phyloP scores from a whole-genome alignment of 2,329 filamentous ascomycete species.

The Gaeumannomyces tritici region DNA sequence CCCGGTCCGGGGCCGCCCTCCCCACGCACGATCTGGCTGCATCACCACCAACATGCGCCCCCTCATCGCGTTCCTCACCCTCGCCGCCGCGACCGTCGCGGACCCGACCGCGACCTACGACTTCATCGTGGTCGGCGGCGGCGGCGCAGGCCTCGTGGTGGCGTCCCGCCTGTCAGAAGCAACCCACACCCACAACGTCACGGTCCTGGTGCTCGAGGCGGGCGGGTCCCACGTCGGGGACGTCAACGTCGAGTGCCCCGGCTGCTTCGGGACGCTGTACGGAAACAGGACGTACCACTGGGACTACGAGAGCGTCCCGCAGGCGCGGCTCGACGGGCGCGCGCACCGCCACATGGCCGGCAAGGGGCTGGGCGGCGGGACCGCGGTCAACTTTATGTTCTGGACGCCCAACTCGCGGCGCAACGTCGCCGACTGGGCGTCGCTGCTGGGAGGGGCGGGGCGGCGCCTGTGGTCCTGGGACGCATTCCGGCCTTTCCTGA shows the following conservation, averaged over 20 bases:
- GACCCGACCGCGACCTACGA: no score
- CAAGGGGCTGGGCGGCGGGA: slow-evolving; percentile 50
- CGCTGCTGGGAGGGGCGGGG: slow-evolving; percentile 42
- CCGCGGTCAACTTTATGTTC: slow-evolving; percentile 50
- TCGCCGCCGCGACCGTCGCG: no score
- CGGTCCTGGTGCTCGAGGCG: no score
- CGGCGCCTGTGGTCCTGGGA: slow-evolving; percentile 46
- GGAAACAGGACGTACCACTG: neutral
- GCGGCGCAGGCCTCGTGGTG: no score
- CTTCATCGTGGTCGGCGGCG: no score
- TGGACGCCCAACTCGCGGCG: slow-evolving; percentile 33
- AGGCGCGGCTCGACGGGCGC: slow-evolving; percentile 18
- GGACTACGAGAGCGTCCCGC: neutral
- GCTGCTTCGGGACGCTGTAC: slow-evolving; percentile 76
- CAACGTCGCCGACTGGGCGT: slow-evolving; percentile 45
- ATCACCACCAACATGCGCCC: no score
- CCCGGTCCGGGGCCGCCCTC: no score
- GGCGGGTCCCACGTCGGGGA: slow-evolving; percentile 85
- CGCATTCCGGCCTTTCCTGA: neutral
- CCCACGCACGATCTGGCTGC: no score
- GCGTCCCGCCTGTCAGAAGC: no score
- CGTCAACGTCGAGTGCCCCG: slow-evolving; percentile 74
- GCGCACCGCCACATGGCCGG: slow-evolving; percentile 20
- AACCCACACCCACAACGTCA: no score
- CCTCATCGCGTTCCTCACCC: no score